Percentiles rank a stretch among this genome's conserved stretches.
Evolutionary conservation across 2,329 filamentous ascomycete species (phyloP).

Genomic region (Intubia oerlemansii): DNA sequence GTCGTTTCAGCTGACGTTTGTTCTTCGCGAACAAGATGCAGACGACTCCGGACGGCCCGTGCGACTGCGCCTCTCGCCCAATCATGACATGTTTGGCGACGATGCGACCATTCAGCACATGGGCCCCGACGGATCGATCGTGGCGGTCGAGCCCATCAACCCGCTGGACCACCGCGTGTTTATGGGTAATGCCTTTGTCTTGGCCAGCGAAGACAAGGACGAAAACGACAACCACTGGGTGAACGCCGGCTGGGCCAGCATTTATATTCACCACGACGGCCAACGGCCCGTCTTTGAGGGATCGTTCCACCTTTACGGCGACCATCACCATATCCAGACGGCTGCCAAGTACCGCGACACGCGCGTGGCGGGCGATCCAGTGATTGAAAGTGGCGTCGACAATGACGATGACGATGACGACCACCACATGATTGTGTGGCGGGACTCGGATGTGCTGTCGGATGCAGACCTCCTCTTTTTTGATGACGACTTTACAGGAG

Average conservation of each 20-base stretch:
- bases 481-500: too few relatives aligned
- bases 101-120: slow-evolving; percentile 56
- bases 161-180: slow-evolving; percentile 62
- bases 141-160: slow-evolving; percentile 44
- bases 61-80: slow-evolving; percentile 67
- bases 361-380: slow-evolving; percentile 49
- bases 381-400: slow-evolving; percentile 16
- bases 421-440: slow-evolving; percentile 77
- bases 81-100: slow-evolving; percentile 69
- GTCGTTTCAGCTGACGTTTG: slow-evolving; percentile 68
- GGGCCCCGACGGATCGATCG: slow-evolving; percentile 47
- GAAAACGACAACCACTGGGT: slow-evolving; percentile 35
- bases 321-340: slow-evolving; percentile 75
- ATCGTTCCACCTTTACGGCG: slow-evolving; percentile 57
- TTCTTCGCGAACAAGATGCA: slow-evolving; percentile 35
- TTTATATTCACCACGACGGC: slow-evolving; percentile 61
- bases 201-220: slow-evolving; percentile 32
- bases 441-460: slow-evolving; percentile 61
- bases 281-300: slow-evolving; percentile 68
- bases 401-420: slow-evolving; percentile 22
- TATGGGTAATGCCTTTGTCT: slow-evolving; percentile 57
- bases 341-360: slow-evolving; percentile 53
- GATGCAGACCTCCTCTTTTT: slow-evolving; percentile 16
- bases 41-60: slow-evolving; percentile 29
- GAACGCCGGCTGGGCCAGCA: slow-evolving; percentile 68